Conservation (phyloP, 2,329 filamentous ascomycete species). For the Thielaviopsis punctulata region DNA sequence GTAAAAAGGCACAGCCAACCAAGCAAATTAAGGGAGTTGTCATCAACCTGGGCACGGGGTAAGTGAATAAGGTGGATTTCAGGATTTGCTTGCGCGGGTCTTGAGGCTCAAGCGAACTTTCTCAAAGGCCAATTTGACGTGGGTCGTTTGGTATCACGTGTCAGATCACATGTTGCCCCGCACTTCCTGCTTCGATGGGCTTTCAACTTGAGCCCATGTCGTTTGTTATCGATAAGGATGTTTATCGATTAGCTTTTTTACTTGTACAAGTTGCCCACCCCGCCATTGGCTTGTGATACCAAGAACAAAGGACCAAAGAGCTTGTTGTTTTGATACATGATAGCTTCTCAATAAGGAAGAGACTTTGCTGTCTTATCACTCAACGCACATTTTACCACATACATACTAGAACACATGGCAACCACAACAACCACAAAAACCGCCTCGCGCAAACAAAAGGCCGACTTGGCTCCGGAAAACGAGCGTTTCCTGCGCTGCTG, state of each 20-base stretch:
- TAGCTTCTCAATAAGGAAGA: background rate
- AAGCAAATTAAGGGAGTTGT: background rate
- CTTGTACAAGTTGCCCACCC: background rate
- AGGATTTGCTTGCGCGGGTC: background rate
- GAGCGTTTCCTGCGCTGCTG: conserved; percentile 89
- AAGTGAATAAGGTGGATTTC: background rate
- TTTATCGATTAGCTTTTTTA: background rate
- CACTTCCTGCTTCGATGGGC: no score
- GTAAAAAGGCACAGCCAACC: background rate
- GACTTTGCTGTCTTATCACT: background rate
- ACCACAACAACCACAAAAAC: conserved; percentile 45
- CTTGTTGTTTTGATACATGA: background rate
- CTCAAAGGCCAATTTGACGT: background rate
- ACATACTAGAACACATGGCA: no score
- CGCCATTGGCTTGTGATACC: background rate
- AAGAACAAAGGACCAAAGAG: no score
- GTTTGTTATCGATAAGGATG: background rate
- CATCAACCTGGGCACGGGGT: background rate
- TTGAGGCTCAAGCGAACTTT: background rate
- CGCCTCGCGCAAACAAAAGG: conserved; percentile 49
- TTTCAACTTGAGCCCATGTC: no score
- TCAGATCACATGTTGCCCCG: background rate
- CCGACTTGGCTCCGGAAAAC: conserved; percentile 75
- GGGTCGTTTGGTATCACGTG: background rate
- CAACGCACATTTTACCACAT: background rate